phyloP scores from a whole-genome alignment of 352 stramenopile genomes.

The Aphanomyces astaci region DNA sequence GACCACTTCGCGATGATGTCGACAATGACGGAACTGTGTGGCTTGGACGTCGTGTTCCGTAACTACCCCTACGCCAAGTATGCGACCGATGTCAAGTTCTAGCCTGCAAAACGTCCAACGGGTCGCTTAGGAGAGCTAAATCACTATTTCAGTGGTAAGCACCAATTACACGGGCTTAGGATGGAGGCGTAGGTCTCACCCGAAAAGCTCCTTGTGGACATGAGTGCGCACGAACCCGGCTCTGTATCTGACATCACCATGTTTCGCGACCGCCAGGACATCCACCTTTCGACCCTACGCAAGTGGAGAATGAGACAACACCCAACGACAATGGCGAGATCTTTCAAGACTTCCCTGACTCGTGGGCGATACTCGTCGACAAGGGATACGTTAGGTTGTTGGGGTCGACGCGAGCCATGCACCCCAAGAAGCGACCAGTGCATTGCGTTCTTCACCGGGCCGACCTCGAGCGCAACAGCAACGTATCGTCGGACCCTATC shows the following conservation, averaged over 20 bases:
- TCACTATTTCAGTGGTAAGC: no score
- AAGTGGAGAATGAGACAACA: neutral
- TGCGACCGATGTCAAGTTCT: no score
- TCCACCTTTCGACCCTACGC: no score
- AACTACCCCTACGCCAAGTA: constrained; percentile 3
- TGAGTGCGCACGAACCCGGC: neutral
- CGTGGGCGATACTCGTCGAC: neutral
- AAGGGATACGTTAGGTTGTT: neutral
- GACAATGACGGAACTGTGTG: neutral
- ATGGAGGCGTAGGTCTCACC: no score
- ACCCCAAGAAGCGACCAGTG: neutral
- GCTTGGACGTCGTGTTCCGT: neutral
- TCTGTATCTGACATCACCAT: constrained; percentile 1
- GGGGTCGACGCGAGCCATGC: neutral
- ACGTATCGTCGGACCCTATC: no score
- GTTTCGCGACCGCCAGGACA: neutral
- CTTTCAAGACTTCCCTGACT: neutral
- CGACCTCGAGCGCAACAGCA: neutral
- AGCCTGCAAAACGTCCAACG: no score
- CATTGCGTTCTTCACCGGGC: neutral
- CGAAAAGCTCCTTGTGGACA: neutral
- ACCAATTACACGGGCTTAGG: no score
- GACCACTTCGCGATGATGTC: neutral
- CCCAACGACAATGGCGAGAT: neutral
- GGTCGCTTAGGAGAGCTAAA: neutral